Base-by-base conservation (phyloP, 2,329 filamentous ascomycete genomes). In the Cladophialophora bantiana region DNA sequence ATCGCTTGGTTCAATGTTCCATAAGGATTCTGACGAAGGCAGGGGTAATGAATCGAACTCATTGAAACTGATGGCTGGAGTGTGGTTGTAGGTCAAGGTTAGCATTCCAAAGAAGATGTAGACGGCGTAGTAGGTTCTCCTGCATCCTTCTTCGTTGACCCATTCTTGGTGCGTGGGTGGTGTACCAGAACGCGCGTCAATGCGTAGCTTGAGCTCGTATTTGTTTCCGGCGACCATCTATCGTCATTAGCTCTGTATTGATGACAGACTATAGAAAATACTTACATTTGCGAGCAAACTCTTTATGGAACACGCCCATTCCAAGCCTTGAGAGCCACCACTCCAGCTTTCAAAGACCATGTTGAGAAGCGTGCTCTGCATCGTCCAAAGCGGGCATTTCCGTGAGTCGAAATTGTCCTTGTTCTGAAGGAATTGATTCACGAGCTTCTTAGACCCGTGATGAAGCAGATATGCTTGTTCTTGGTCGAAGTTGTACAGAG, bases 261-360 rank as follows among this genome's bases (percentile, higher is more conserved):
- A 18, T 34, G 34, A 38, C n/a, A 15, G 12, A 36, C 5, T 50
- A 3, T 1, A n/a, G 26, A 26, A 48, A 35, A 61, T 57, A 74
- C 79, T 74, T 77, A 82, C 80, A 81, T 98, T 98, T 72, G 94
- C 94, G 58, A 99, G 87, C 45, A 98, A 85, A 83, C 93, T 96
- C 86, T 98, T 98, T 81, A 99, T 98, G 1, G 95, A 98, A 79
- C 94, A 98, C 40, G 95, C 94, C 95, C 95, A 99, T 79, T 99
- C 95, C 2, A 99, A 85, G 42, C 95, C 95, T 80, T 97, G 98
- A 40, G 95, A 91, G 76, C 98, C 95, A 74, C 95, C 95, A 78
- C 95, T 98, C 95, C 95, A 99, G 83, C 94, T 98, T 63, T 95
- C 93, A 78, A 99, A 98, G 72, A 97, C 90, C 95, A 98, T 98